Evolutionary conservation across 495 filamentous ascomycete genomes (phyloP), one percentile per base, ranked within the genome.

Genomic region (Symbiotaphrina buchneri): DNA sequence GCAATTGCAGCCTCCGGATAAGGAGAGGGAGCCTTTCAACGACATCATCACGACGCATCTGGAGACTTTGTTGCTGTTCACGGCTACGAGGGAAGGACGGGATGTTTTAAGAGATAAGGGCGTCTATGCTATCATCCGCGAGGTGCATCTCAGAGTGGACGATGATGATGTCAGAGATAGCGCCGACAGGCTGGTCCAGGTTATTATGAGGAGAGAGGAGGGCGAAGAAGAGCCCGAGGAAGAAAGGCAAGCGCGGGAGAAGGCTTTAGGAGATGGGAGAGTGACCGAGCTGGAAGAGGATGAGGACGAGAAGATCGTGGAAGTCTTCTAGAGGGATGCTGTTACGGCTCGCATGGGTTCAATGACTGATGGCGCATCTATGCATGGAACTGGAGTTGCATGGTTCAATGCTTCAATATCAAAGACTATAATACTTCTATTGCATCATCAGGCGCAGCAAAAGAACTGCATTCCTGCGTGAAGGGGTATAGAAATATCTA

Each of bases 141-240:
- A 94, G 46, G 69, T 74, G 20, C 87, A 97, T 59, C 41, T 79
- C 36, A 59, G 66, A 26, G 68, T 83, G 8, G 60, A 84, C 18
- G 57, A 92, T 45, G 84, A 93, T 32, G 70, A 56, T 13, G 79
- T 97, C 23, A 61, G 63, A 37, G 84, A 91, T 42, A 75, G 67
- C 10, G 87, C 79, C 41, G 87, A 97, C 46, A 60, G 87, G 41
- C 42, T 94, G 30, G 87, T 97, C 21, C 79, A 97, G 41, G 68
- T 97, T 8, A 44, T 97, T 25, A 90, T 92, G 83, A 61, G 75
- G 30, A 82, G 84, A 37, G 87, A 80, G 43, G 52, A 40, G 18
- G 46, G 38, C 19, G 47, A 49, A 10, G 41, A 36, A 10, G 27
- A 27, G 8, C 11, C 20, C 27, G 17, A 33, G 24, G 24, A 33